Evolutionary conservation across 345 rosid genomes (phyloP), one percentile per base, ranked within the genome.

Genomic region (Rhodomyrtus tomentosa): DNA sequence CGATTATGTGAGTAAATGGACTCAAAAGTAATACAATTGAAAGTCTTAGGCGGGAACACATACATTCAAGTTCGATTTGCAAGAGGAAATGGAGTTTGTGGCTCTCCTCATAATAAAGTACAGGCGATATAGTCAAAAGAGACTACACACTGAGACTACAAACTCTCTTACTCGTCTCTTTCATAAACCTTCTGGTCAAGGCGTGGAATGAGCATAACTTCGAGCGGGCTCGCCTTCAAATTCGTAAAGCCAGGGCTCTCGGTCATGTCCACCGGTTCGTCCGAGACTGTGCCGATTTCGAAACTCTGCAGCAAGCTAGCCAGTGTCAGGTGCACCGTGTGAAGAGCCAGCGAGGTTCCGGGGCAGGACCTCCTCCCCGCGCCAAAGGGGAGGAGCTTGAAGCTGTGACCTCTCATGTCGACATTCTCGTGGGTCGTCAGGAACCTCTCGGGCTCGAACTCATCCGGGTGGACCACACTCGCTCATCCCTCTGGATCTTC

Each of bases 261-360:
- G 3, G 88, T 87, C 90, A 89, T 92, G 79, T 91, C 93, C 68
- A 89, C 85, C 1, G 76, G 87, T 84, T 83, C 82, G 3, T 22
- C 51, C 10, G 86, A 87, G 59, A 87, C 86, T 81, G 52, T 89
- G 45, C 58, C 54, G 45, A 89, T 84, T 16, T 92, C 88, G 51
- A 91, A 92, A 49, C 87, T 81, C 15, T 88, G 93, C 74, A 91
- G 80, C 73, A 90, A 84, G 50, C 88, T 88, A 15, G 93, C 94
- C 15, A 91, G 62, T 7, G 86, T 36, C 62, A 89, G 83, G 20
- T 89, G 91, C 76, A 88, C 85, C 83, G 87, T 40, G 84, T 80
- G 83, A 72, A 88, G 86, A 12, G 89, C 91, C 6, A 92, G 83
- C 12, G 84, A 85, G 45, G 84, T 59, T 13, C 88, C 91, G 1